phyloP scores from a whole-genome alignment of 305 asterid species.

The Caryopteris hybrid region DNA sequence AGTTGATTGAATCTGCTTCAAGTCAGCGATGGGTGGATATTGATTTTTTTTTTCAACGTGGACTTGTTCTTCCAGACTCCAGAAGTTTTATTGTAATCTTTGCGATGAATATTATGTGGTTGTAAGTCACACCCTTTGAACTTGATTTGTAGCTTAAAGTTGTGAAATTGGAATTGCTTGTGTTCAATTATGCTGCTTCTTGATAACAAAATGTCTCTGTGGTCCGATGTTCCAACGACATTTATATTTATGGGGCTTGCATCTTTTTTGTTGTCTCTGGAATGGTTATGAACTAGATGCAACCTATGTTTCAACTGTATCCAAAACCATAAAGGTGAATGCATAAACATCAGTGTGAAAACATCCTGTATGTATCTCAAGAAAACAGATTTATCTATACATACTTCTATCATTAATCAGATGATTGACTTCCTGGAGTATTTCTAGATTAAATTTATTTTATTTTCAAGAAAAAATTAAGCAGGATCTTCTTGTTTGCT shows the following conservation, averaged over 20 bases:
- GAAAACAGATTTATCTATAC: not conserved
- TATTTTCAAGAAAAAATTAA: not conserved
- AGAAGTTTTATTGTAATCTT: not conserved
- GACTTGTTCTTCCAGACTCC: not conserved
- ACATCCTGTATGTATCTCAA: not conserved
- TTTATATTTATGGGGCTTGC: not conserved
- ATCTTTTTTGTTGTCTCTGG: not conserved
- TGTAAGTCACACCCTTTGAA: not conserved
- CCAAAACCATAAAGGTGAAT: not conserved
- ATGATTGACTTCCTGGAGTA: no score
- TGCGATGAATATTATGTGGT: not conserved
- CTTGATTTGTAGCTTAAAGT: not conserved
- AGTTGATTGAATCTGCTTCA: constrained; percentile 11
- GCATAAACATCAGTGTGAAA: not conserved
- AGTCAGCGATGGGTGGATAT: constrained; percentile 5
- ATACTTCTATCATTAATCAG: not conserved
- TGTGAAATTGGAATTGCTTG: not conserved
- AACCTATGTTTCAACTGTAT: not conserved
- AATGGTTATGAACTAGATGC: constrained; percentile 2
- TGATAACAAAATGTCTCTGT: constrained; percentile 2
- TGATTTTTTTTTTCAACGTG: not conserved
- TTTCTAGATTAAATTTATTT: not conserved
- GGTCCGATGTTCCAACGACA: not conserved
- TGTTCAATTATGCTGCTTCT: not conserved
- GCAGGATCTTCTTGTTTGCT: not conserved